phyloP scores from a whole-genome alignment of 2,329 filamentous ascomycete species.

The Sporothrix variecibatus region DNA sequence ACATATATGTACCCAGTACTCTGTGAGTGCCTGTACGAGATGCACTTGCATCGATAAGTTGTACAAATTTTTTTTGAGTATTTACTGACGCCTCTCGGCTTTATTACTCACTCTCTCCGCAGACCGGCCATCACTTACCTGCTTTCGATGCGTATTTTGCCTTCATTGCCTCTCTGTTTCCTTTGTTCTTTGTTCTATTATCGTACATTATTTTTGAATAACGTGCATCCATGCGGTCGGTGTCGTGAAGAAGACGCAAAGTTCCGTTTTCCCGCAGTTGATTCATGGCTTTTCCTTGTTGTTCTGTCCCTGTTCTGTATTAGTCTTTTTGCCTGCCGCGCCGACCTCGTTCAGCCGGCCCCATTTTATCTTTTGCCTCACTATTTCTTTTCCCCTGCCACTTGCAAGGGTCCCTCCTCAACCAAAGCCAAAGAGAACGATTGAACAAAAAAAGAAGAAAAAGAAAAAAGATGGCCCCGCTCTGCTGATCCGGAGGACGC shows the following conservation, averaged over 20 bases:
- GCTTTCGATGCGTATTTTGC: background rate
- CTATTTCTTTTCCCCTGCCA: background rate
- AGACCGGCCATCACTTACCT: background rate
- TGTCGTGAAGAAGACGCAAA: background rate
- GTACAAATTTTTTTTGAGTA: background rate
- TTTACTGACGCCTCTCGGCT: background rate
- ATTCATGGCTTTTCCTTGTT: background rate
- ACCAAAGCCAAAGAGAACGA: background rate
- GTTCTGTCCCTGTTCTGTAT: background rate
- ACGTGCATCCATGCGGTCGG: background rate
- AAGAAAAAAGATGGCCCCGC: background rate
- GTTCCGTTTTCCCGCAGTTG: background rate
- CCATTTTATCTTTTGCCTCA: background rate
- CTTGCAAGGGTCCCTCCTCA: background rate
- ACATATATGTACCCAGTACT: background rate
- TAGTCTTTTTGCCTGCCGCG: background rate
- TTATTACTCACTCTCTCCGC: background rate
- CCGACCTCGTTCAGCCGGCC: background rate
- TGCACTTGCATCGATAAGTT: background rate
- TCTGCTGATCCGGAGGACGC: slow-evolving; percentile 19
- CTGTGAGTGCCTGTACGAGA: background rate
- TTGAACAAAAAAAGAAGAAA: background rate
- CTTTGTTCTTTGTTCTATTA: slow-evolving; percentile 4
- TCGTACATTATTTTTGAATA: background rate
- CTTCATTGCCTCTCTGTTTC: background rate